phyloP scores from a whole-genome alignment of 495 filamentous ascomycete genomes.

The Podospora conica region DNA sequence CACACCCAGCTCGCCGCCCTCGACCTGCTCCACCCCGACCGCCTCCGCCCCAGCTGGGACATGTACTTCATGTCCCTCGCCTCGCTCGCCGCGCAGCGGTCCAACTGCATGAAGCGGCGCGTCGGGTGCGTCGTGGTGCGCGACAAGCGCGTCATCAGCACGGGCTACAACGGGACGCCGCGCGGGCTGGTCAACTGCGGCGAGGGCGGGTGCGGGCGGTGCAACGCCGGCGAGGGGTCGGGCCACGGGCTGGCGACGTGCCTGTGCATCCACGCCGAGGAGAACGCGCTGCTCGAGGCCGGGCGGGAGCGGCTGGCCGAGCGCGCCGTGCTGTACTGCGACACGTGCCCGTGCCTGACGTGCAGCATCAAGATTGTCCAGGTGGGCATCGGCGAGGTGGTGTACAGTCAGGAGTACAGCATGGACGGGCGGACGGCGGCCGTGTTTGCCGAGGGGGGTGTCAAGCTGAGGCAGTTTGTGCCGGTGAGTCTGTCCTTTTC shows the following conservation, averaged over 20 bases:
- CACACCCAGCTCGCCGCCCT: slow-evolving; percentile 61
- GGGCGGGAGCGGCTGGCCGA: slow-evolving; percentile 83
- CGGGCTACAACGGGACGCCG: slow-evolving; percentile 97
- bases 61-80: slow-evolving; percentile 96
- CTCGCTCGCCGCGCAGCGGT: slow-evolving; percentile 80
- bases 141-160: slow-evolving; percentile 81
- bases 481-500: slow-evolving; percentile 51
- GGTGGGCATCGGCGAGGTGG: slow-evolving; percentile 90
- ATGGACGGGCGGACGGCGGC: slow-evolving; percentile 85
- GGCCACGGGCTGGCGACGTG: slow-evolving; percentile 77
- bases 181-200: slow-evolving; percentile 81
- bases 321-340: slow-evolving; percentile 79
- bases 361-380: slow-evolving; percentile 97
- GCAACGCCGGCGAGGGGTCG: slow-evolving; percentile 63
- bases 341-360: slow-evolving; percentile 97
- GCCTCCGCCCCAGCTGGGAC: slow-evolving; percentile 91
- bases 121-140: slow-evolving; percentile 94
- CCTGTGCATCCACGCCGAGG: slow-evolving; percentile 92
- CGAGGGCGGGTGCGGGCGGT: slow-evolving; percentile 85
- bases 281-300: slow-evolving; percentile 92
- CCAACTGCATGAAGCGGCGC: slow-evolving; percentile 96
- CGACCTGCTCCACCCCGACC: slow-evolving; percentile 67
- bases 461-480: slow-evolving; percentile 72
- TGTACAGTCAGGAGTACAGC: slow-evolving; percentile 86
- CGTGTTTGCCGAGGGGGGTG: slow-evolving; percentile 69